A percentile compares a stretch with the other conserved stretches of the same genome.
Conservation (phyloP, 208 protist species). For the Herpetomonas tarakana region DNA sequence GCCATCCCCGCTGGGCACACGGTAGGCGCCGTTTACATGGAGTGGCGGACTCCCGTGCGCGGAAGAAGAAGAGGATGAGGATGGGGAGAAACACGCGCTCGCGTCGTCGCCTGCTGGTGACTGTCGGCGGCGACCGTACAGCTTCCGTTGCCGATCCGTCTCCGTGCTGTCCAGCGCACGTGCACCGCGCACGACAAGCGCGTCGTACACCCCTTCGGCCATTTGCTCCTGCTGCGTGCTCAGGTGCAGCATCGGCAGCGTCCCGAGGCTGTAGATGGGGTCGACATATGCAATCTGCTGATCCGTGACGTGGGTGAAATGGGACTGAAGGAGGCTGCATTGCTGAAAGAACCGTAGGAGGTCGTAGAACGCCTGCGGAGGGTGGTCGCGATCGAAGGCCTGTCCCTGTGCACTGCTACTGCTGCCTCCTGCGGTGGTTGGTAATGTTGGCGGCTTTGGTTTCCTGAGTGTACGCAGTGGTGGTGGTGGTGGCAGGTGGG, state of each 20-base stretch:
- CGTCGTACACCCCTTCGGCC: background rate
- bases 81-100: no score
- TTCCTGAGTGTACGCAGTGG: no score
- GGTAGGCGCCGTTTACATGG: background rate
- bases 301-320: background rate
- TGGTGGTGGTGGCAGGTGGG: no score
- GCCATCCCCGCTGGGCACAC: background rate
- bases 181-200: background rate
- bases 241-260: background rate
- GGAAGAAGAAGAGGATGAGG: no score
- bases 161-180: background rate
- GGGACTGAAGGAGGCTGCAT: background rate
- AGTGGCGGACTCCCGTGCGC: no score
- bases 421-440: no score
- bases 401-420: no score
- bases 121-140: no score
- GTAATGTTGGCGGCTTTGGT: no score
- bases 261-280: background rate
- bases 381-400: background rate
- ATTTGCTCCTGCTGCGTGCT: background rate
- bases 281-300: background rate
- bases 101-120: no score
- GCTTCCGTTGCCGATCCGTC: no score
- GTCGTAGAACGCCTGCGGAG: background rate
- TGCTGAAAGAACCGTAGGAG: background rate